Base-by-base conservation (phyloP, 2,329 filamentous ascomycete species). In the Ophiocordyceps robertsii region DNA sequence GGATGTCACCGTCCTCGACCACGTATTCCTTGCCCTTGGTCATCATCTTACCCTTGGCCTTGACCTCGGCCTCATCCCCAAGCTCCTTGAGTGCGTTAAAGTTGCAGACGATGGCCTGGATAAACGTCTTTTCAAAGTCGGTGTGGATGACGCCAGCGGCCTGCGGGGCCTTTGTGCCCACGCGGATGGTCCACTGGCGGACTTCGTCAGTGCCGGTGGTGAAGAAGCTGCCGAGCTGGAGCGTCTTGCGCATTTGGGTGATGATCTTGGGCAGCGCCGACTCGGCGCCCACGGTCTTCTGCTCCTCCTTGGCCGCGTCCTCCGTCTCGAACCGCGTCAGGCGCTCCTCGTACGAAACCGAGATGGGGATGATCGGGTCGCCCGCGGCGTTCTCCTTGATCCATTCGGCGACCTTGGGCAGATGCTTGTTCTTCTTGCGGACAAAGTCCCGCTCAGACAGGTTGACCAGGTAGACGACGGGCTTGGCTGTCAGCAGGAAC, bases 61-160 rank as follows among this genome's bases (percentile, higher is more conserved):
- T 94, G 52, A 95, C 84, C 52, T 84, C 77, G 21, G 79, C 71
- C 70, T 98, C 92, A 50, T 94, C 87, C 41, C 90, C 90, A 39
- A 84, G 70, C 66, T 96, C 92, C 68, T 82, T 87, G 42, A 98
- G 69, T 2, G 74, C 67, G 24, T 61, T 71, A 67, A 79, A 98
- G 70, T 95, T 96, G 70, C 94, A 96, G 29, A 95, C 88, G 49
- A 98, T 75, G 49, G 75, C 84, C 68, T 98, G 93, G 56, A 98
- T 98, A 62, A 98, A 98, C 0, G 93, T 98, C 80, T 98, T 98
- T 67, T 98, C 92, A 52, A 98, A 96, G 62, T 98, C 92, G 52
- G 82, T 86, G 68, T 98, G 92, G 53, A 98, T 98, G 49, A 98
- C 92, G 73, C 92, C 92, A 32, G 92, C 92, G 38, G 92, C 92